Percentiles rank a stretch among this genome's conserved stretches.
phyloP scores from a whole-genome alignment of 768 basidiomycete genomes.

The Lentinula guzmanii region DNA sequence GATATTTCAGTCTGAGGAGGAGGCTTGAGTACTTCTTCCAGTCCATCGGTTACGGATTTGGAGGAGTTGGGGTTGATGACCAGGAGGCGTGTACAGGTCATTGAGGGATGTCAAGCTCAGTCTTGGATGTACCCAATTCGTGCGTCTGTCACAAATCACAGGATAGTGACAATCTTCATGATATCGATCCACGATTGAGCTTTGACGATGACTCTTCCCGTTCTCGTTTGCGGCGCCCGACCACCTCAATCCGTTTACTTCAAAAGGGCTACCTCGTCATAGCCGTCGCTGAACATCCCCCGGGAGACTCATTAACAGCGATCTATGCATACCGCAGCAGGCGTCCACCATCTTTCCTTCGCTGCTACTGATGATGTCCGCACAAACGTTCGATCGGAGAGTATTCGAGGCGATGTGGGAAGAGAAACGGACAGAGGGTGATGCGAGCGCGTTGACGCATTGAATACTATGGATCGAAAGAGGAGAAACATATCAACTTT shows the following conservation, averaged over 20 bases:
- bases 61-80: constrained; percentile 34
- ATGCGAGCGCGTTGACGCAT: background rate
- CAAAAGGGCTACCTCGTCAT: constrained; percentile 20
- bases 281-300: constrained; percentile 32
- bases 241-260: constrained; percentile 30
- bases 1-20: constrained; percentile 22
- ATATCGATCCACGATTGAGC: background rate
- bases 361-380: constrained; percentile 3
- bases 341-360: constrained; percentile 8
- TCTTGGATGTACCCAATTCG: background rate
- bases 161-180: background rate
- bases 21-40: constrained; percentile 16
- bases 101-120: background rate
- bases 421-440: background rate
- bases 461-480: background rate
- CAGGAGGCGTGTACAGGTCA: constrained; percentile 14
- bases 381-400: background rate
- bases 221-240: constrained; percentile 36
- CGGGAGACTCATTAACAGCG: constrained; percentile 18
- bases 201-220: background rate
- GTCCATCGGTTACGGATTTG: constrained; percentile 25
- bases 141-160: background rate
- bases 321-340: constrained; percentile 7
- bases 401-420: constrained; percentile 9
- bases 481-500: constrained; percentile 5